phyloP scores from a whole-genome alignment of 352 stramenopile genomes.

The Pythium diclinum region DNA sequence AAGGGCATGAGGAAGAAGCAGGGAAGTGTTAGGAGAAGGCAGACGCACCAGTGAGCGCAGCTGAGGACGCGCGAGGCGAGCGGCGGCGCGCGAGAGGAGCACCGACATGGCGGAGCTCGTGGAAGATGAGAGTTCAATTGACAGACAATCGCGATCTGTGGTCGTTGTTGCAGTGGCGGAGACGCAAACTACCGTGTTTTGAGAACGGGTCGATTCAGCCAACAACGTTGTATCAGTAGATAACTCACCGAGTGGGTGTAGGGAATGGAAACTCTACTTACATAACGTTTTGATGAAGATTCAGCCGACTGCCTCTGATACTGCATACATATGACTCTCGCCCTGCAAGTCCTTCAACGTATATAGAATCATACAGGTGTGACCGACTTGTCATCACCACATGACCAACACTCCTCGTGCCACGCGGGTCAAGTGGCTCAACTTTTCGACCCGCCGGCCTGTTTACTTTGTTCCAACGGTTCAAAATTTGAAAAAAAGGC shows the following conservation, averaged over 20 bases:
- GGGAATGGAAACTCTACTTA: not conserved
- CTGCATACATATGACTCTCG: not conserved
- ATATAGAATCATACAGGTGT: constrained; percentile 10
- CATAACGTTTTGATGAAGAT: not conserved
- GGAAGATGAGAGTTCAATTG: constrained; percentile 5
- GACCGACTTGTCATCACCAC: not conserved
- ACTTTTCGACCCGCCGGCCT: not conserved
- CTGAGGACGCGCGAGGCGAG: constrained; percentile 7
- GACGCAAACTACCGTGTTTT: constrained; percentile 16
- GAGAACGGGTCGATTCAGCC: not conserved
- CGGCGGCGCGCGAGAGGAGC: constrained; percentile 4
- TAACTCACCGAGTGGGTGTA: not conserved
- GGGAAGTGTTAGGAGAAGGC: not conserved
- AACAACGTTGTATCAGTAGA: not conserved
- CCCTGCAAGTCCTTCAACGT: not conserved
- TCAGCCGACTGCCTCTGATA: not conserved
- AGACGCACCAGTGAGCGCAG: constrained; percentile 22
- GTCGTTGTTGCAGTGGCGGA: constrained; percentile 6
- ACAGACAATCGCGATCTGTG: constrained; percentile 6
- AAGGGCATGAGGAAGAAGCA: not conserved
- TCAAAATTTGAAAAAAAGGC: constrained; percentile 31
- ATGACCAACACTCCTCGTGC: not conserved
- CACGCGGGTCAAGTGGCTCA: not conserved
- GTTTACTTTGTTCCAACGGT: not conserved
- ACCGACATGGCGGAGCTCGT: constrained; percentile 1